Base-by-base conservation (phyloP, 2,329 filamentous ascomycete genomes). In the Aureobasidium sp. region DNA sequence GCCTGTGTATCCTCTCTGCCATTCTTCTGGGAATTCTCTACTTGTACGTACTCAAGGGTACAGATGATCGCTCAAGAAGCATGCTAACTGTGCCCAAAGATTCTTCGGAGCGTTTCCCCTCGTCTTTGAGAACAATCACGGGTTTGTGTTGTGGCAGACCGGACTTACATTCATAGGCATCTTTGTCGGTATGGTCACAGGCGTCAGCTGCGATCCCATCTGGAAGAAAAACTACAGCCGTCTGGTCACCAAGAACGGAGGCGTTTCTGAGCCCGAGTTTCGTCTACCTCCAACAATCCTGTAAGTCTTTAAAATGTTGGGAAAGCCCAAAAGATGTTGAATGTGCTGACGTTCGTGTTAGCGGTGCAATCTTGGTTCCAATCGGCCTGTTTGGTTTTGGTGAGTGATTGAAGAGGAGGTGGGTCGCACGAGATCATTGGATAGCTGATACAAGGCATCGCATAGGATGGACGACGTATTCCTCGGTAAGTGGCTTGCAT, bases 1-100 rank as follows among this genome's bases (percentile, higher is more conserved):
- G 86, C 67, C 84, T 97, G 29, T 94, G 91, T 74, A 76, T 94
- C 25, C 89, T 92, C 68, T 90, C 89, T 0, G 90, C 91, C 42
- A 84, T 97, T 60, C 78, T 96, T n/a, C 80, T 96, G 8, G 92
- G 91, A 5, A 88, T 96, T 48, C 77, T 96, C 2, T 96, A 96
- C 71, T 84, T 96, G 29, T 48, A 29, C 25, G 45, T 48, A 48
- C 15, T 2, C 25, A 25, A 48, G 25, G 25, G 15, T 4, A 11
- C 45, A 41, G 5, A 7, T 39, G 22, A 17, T 11, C 45, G 25
- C 25, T 8, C 45, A 48, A 29, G 7, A 17, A 7, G 9, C 9
- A 29, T 48, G 15, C 45, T 48, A 11, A 48, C 45, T 3, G 45
- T 29, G 22, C 14, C 15, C 29, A 17, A n/a, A 34, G 31, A 11